These are phyloP conservation scores for Suillus alpinus DNA, from an alignment of 768 basidiomycete genomes.

Conservation along the genomic window DNA sequence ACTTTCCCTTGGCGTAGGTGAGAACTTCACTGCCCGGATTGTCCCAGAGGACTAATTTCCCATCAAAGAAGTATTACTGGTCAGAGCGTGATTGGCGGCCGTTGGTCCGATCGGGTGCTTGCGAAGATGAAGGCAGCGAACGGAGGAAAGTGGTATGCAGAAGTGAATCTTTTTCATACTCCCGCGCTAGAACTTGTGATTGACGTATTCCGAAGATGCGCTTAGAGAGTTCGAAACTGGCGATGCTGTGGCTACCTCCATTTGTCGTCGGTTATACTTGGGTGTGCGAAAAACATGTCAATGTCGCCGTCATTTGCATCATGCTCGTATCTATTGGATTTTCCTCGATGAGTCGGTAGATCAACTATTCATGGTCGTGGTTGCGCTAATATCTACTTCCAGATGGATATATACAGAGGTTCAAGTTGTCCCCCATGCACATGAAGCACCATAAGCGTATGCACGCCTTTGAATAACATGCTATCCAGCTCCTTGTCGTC, in stretches of 20 bases:
- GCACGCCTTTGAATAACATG: too few relatives aligned
- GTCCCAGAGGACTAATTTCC: background rate
- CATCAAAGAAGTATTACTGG: constrained; percentile 46
- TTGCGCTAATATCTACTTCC: constrained; percentile 4
- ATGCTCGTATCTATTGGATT: constrained; percentile 74
- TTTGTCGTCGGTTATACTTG: constrained; percentile 71
- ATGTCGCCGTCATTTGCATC: constrained; percentile 69
- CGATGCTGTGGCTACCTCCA: constrained; percentile 53
- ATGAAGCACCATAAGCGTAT: too few relatives aligned
- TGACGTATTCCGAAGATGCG: constrained; percentile 55
- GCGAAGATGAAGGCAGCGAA: constrained; percentile 39
- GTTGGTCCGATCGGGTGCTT: constrained; percentile 53
- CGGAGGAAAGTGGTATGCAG: constrained; percentile 55
- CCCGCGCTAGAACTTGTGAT: background rate
- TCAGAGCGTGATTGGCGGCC: constrained; percentile 56
- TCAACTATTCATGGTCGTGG: background rate
- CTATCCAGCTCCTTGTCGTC: too few relatives aligned
- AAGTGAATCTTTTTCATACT: constrained; percentile 45
- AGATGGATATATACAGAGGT: constrained; percentile 64
- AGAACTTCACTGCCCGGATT: constrained; percentile 12
- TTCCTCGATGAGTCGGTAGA: constrained; percentile 62
- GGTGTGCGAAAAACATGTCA: constrained; percentile 60
- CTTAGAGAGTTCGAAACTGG: constrained; percentile 56
- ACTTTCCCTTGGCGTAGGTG: constrained; percentile 69
- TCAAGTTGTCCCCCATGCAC: too few relatives aligned